Evolutionary conservation across 148 eudicot species (phyloP).

Genomic region (Euryodendron excelsum): DNA sequence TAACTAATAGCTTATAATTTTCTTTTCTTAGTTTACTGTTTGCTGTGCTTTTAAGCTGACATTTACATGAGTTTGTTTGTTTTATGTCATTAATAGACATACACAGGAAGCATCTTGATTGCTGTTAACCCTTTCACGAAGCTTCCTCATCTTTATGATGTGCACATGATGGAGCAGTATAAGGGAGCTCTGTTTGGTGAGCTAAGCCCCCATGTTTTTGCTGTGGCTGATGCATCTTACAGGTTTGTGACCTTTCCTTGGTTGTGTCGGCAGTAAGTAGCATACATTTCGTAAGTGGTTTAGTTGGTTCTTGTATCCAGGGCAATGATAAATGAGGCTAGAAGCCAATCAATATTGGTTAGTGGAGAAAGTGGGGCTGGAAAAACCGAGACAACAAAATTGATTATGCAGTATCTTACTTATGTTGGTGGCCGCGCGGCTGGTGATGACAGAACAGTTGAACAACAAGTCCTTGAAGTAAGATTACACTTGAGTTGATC

Average conservation of each 20-base stretch:
- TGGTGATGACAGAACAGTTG: slow-evolving; percentile 85
- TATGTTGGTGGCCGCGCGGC: slow-evolving; percentile 96
- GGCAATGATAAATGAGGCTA: slow-evolving; percentile 80
- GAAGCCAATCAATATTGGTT: slow-evolving; percentile 93
- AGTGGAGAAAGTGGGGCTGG: slow-evolving; percentile 99
- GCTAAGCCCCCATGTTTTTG: slow-evolving; percentile 99
- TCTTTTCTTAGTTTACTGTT: not conserved
- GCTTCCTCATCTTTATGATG: slow-evolving; percentile 94
- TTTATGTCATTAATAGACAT: slow-evolving; percentile 57
- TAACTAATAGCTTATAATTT: not conserved
- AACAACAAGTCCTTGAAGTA: slow-evolving; percentile 99
- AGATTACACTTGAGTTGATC: slow-evolving; percentile 16
- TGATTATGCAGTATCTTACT: slow-evolving; percentile 96
- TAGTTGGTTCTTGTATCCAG: slow-evolving; percentile 45
- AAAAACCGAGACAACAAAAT: slow-evolving; percentile 94
- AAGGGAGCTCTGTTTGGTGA: slow-evolving; percentile 97
- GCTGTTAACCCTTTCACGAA: slow-evolving; percentile 97
- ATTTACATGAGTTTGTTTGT: slow-evolving; percentile 5
- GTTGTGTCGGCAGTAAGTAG: slow-evolving; percentile 10
- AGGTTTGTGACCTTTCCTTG: slow-evolving; percentile 48
- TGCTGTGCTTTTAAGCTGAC: not conserved
- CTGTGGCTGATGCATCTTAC: slow-evolving; percentile 96
- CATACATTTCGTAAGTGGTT: slow-evolving; percentile 20
- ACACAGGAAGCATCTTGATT: slow-evolving; percentile 96
- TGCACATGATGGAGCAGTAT: slow-evolving; percentile 98